Evolutionary conservation across 352 stramenopile genomes (phyloP).

Genomic region (Phytophthora agathidicida): DNA sequence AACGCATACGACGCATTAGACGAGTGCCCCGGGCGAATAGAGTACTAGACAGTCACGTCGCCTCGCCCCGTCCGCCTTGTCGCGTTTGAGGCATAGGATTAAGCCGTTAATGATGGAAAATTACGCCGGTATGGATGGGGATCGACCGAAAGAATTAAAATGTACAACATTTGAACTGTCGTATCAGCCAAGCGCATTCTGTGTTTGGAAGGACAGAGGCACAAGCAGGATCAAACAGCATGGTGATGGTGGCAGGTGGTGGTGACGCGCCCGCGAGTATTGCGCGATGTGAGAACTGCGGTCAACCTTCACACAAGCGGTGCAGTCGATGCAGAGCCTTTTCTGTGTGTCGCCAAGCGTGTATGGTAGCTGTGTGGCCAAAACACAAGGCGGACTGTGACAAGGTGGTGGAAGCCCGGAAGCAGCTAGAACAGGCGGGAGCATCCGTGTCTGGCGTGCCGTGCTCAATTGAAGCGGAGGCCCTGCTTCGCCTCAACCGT

Average conservation of each 20-base stretch:
- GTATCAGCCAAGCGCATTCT: constrained; percentile 7
- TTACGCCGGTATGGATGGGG: constrained; percentile 16
- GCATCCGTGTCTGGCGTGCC: constrained; percentile 2
- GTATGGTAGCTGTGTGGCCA: constrained; percentile 27
- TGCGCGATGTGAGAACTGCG: constrained; percentile 31
- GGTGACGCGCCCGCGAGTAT: background rate
- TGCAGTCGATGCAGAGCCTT: constrained; percentile 40
- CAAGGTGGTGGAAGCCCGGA: constrained; percentile 19
- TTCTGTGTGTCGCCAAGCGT: constrained; percentile 28
- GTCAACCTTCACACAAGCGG: constrained; percentile 19
- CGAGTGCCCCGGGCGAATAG: constrained; percentile 23
- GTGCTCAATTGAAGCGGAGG: background rate
- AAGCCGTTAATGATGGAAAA: too few relatives aligned
- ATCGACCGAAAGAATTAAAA: constrained; percentile 7
- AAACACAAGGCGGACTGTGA: constrained; percentile 37
- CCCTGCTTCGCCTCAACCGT: constrained; percentile 9
- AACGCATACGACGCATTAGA: constrained; percentile 46
- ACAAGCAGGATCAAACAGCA: too few relatives aligned
- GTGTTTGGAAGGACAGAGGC: constrained; percentile 3
- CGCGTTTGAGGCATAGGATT: too few relatives aligned
- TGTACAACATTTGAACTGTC: constrained; percentile 27
- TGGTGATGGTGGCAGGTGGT: too few relatives aligned
- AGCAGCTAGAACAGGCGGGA: constrained; percentile 8
- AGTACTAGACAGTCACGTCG: constrained; percentile 18
- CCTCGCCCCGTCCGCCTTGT: constrained; percentile 11